Conservation (phyloP, 2,329 filamentous ascomycete species). For the Sclerotinia glacialis region DNA sequence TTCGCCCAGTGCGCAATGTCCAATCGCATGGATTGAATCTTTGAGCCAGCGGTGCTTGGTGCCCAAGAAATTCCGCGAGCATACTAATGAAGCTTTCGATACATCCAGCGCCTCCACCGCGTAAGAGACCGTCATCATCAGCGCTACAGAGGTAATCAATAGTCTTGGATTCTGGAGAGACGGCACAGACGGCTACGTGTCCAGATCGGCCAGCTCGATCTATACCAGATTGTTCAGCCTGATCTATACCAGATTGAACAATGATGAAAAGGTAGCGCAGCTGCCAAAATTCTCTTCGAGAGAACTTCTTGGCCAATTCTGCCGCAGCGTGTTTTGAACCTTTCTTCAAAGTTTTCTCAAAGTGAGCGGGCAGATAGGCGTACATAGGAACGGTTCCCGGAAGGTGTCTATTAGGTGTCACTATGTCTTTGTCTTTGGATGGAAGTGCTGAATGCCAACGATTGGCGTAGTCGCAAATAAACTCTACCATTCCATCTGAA, state of each 20-base stretch:
- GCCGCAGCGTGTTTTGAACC: background rate
- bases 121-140: background rate
- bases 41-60: conserved; percentile 2
- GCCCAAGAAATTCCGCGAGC: conserved; percentile 1
- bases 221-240: too few species aligned
- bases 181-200: conserved; percentile 7
- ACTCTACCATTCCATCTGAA: background rate
- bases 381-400: conserved; percentile 6
- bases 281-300: conserved; percentile 11
- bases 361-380: background rate
- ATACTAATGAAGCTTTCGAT: background rate
- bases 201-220: background rate
- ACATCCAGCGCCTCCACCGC: background rate
- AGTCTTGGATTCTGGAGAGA: conserved; percentile 20
- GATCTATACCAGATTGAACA: background rate
- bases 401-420: conserved; percentile 1
- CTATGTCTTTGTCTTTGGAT: background rate
- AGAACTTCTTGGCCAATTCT: background rate
- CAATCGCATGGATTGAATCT: conserved; percentile 17
- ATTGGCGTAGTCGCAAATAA: conserved; percentile 19
- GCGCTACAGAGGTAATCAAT: conserved; percentile 15
- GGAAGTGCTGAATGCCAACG: conserved; percentile 12
- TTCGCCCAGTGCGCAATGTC: background rate
- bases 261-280: conserved; percentile 11
- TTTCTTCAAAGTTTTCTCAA: background rate